phyloP scores from a whole-genome alignment of 1,139 yeast genomes.

The Hyphopichia fennica region DNA sequence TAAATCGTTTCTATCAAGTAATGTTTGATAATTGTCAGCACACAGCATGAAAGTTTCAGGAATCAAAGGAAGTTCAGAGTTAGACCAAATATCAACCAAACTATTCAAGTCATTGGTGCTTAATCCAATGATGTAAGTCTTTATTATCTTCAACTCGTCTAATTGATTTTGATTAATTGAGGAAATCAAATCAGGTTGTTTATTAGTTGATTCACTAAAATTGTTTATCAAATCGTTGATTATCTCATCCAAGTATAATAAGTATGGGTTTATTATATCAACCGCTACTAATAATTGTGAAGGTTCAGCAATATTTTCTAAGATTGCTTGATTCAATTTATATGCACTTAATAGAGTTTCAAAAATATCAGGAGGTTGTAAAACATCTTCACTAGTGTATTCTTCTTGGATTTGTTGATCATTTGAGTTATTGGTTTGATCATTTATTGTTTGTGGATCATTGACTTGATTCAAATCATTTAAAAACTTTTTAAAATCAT shows the following conservation, averaged over 20 bases:
- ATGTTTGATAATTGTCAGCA: slow-evolving; percentile 44
- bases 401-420: slow-evolving; percentile 17
- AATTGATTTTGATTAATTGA: slow-evolving; percentile 23
- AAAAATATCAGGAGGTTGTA: slow-evolving; percentile 40
- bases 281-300: slow-evolving; percentile 7
- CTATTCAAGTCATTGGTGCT: slow-evolving; percentile 14
- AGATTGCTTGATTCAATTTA: slow-evolving; percentile 29
- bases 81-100: slow-evolving; percentile 26
- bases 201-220: slow-evolving; percentile 21
- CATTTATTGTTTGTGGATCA: no score
- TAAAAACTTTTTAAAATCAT: slow-evolving; percentile 27
- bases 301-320: slow-evolving; percentile 21
- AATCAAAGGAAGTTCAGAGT: slow-evolving; percentile 19
- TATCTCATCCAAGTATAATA: slow-evolving; percentile 20
- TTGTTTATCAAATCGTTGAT: slow-evolving; percentile 21
- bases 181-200: slow-evolving; percentile 24
- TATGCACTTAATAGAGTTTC: slow-evolving; percentile 36
- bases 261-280: slow-evolving; percentile 15
- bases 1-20: slow-evolving; percentile 38
- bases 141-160: slow-evolving; percentile 24
- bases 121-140: slow-evolving; percentile 23
- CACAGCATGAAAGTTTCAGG: slow-evolving; percentile 41
- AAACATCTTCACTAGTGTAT: slow-evolving; percentile 25
- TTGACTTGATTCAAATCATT: slow-evolving; percentile 21
- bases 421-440: background rate